Conservation (phyloP, 2,329 filamentous ascomycete species). For the Neonectria punicea region DNA sequence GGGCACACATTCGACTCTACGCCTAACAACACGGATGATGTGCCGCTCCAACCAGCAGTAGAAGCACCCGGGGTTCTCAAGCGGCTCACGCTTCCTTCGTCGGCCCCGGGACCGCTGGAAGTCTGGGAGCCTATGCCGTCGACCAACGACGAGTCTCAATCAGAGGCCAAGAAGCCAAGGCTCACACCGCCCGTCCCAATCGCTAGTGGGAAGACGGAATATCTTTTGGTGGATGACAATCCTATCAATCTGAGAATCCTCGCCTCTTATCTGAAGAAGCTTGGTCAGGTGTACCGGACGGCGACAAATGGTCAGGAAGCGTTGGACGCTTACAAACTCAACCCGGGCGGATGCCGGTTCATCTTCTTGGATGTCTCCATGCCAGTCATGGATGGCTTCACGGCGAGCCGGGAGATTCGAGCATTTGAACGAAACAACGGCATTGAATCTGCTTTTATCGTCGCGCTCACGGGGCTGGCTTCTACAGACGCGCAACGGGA, state of each 20-base stretch:
- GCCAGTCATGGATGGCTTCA: slow-evolving; percentile 65
- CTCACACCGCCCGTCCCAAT: neutral
- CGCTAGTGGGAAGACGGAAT: slow-evolving; percentile 13
- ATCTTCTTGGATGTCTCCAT: slow-evolving; percentile 64
- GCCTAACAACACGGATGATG: neutral
- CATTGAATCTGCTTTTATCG: slow-evolving; percentile 56
- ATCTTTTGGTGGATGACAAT: slow-evolving; percentile 38
- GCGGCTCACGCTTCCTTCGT: neutral
- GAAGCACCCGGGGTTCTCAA: neutral
- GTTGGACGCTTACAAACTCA: slow-evolving; percentile 42
- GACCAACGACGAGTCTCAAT: neutral
- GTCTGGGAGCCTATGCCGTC: neutral
- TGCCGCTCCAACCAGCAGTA: neutral
- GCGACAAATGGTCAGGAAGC: slow-evolving; percentile 50
- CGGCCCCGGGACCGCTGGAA: neutral
- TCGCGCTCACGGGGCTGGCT: slow-evolving; percentile 64
- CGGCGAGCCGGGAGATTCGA: slow-evolving; percentile 60
- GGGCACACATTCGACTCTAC: neutral
- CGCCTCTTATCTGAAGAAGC: slow-evolving; percentile 48
- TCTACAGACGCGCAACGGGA: slow-evolving; percentile 61
- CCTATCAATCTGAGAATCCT: slow-evolving; percentile 36
- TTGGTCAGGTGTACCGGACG: slow-evolving; percentile 42
- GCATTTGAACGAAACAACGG: slow-evolving; percentile 57
- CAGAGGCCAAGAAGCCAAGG: neutral
- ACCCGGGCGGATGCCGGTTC: slow-evolving; percentile 41